Evolutionary conservation across 768 basidiomycete species (phyloP).

Genomic region (Crepidotus variabilis): DNA sequence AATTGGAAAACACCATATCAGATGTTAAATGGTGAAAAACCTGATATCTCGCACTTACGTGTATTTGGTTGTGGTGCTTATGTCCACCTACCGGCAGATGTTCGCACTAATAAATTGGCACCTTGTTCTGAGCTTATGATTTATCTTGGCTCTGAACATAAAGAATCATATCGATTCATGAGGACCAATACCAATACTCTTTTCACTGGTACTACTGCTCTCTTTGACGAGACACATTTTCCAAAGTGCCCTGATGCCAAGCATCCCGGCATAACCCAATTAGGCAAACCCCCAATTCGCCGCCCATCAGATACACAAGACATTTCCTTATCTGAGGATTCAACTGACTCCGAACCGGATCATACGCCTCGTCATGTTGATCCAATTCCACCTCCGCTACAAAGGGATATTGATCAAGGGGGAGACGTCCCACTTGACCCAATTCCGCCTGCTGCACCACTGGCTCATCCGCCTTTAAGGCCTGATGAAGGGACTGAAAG

Average conservation of each 20-base stretch:
- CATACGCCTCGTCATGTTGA: not conserved
- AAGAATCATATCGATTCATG: conserved; percentile 1
- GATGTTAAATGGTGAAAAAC: conserved; percentile 14
- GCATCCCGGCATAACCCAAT: not conserved
- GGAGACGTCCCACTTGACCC: not conserved
- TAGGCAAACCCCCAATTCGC: not conserved
- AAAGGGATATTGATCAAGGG: not conserved
- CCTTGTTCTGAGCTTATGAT: not conserved
- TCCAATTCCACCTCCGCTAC: not conserved
- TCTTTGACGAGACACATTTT: conserved; percentile 3
- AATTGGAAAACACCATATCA: conserved; percentile 21
- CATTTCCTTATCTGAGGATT: not conserved
- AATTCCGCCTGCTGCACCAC: not conserved
- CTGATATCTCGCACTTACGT: conserved; percentile 19
- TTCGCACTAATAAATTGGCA: not conserved
- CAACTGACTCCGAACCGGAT: not conserved
- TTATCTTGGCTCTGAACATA: not conserved
- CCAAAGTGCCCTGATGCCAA: not conserved
- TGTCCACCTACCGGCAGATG: not conserved
- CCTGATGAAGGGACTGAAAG: not conserved
- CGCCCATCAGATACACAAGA: not conserved
- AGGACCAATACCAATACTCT: not conserved
- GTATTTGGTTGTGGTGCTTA: conserved; percentile 23
- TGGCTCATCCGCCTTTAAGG: not conserved
- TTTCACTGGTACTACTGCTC: conserved; percentile 5